phyloP scores from a whole-genome alignment of 2,329 filamentous ascomycete species.

The Pestalotiopsis sp. region DNA sequence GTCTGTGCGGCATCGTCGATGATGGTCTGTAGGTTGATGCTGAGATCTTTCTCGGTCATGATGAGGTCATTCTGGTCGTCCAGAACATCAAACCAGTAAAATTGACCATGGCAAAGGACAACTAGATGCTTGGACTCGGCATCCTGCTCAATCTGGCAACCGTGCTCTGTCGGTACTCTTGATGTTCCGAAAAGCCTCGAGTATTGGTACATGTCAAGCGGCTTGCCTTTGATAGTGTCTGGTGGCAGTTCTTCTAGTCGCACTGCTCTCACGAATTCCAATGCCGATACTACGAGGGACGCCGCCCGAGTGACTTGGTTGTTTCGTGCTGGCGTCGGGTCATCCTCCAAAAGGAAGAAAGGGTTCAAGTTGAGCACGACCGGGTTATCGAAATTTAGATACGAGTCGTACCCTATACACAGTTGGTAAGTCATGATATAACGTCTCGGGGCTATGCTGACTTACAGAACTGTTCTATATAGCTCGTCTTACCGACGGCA shows the following conservation, averaged over 20 bases:
- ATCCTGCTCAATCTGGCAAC: conserved; percentile 95
- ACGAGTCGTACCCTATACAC: conserved; percentile 89
- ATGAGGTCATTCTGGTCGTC: conserved; percentile 94
- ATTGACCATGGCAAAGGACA: conserved; percentile 90
- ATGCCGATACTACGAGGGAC: conserved; percentile 84
- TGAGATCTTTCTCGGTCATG: conserved; percentile 94
- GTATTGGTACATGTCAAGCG: conserved; percentile 98
- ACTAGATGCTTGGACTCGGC: conserved; percentile 91
- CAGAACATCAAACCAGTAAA: conserved; percentile 98
- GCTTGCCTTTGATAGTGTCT: conserved; percentile 80
- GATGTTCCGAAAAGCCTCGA: conserved; percentile 94
- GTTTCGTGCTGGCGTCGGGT: conserved; percentile 93
- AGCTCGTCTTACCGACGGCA: conserved; percentile 87
- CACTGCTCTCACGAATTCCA: conserved; percentile 92
- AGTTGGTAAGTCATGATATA: background rate
- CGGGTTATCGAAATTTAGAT: conserved; percentile 96
- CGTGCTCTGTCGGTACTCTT: conserved; percentile 89
- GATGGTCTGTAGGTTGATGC: conserved; percentile 88
- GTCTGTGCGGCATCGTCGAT: conserved; percentile 88
- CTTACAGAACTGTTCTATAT: conserved; percentile 98
- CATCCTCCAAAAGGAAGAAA: conserved; percentile 96
- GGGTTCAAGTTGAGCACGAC: conserved; percentile 97
- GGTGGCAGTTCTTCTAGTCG: conserved; percentile 90
- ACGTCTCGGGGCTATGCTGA: conserved; percentile 22
- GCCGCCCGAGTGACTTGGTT: conserved; percentile 95